A percentile compares a stretch with the other conserved stretches of the same genome.
Evolutionary conservation across 192 early-diverging fungal genomes (phyloP).

Genomic region (Coemansia sp.): DNA sequence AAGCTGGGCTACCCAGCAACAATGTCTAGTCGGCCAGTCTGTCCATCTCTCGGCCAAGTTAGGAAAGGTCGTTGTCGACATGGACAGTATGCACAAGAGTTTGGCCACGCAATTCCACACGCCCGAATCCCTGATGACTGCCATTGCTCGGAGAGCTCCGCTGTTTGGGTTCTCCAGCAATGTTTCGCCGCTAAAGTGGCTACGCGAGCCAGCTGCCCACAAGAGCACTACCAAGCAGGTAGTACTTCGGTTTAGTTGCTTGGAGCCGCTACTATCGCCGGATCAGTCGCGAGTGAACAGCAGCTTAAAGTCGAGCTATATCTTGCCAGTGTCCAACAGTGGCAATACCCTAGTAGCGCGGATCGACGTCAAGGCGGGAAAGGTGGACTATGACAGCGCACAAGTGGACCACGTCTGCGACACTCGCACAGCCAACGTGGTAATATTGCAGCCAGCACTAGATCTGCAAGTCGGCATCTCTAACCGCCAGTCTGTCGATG

Average conservation of each 20-base stretch:
- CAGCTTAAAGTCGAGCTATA: not conserved
- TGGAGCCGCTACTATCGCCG: not conserved
- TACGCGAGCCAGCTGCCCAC: conserved; percentile 1
- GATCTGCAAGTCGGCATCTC: conserved; percentile 23
- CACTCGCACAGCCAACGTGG: conserved; percentile 18
- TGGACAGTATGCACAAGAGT: conserved; percentile 10
- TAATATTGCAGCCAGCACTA: conserved; percentile 24
- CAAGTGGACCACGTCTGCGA: not conserved
- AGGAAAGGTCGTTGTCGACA: conserved; percentile 36
- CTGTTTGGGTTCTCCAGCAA: conserved; percentile 35
- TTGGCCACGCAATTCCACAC: conserved; percentile 11
- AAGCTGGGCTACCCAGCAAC: conserved; percentile 12
- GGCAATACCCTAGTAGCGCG: conserved; percentile 19
- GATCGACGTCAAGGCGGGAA: conserved; percentile 8
- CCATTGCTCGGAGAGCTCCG: conserved; percentile 14
- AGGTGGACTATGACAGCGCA: conserved; percentile 8
- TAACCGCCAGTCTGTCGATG: conserved; percentile 6
- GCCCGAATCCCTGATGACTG: conserved; percentile 18
- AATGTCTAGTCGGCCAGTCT: not conserved
- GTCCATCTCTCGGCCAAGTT: conserved; percentile 15
- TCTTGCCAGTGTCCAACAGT: conserved; percentile 14
- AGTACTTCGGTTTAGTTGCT: conserved; percentile 8
- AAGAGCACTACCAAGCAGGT: conserved; percentile 14
- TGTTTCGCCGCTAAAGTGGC: conserved; percentile 40
- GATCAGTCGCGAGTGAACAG: not conserved